Evolutionary conservation across 2,329 filamentous ascomycete genomes (phyloP).

Genomic region (Aaosphaeria pasadenensis): DNA sequence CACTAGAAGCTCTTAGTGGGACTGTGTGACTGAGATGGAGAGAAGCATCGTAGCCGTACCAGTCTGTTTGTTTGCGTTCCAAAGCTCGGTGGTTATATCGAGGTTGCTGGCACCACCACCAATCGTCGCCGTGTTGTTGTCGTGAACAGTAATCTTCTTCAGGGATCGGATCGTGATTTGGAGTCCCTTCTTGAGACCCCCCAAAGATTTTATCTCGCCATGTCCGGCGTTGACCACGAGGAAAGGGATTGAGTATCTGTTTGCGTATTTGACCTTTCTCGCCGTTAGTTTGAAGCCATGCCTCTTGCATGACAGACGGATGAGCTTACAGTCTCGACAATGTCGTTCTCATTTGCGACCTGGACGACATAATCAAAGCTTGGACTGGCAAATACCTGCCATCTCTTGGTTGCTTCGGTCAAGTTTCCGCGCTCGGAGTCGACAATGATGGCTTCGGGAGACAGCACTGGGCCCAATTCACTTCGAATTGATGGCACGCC

Average conservation of each 20-base stretch:
- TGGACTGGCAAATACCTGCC: neutral
- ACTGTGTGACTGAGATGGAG: neutral
- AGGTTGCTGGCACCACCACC: neutral
- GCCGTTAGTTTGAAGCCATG: neutral
- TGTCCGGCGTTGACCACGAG: neutral
- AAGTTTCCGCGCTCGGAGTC: neutral
- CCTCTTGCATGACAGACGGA: neutral
- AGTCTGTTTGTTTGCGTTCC: neutral
- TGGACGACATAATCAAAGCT: neutral
- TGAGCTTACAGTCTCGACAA: neutral
- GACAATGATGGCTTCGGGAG: neutral
- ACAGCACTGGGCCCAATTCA: neutral
- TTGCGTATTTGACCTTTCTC: neutral
- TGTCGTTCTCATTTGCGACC: neutral
- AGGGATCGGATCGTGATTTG: neutral
- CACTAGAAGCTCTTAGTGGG: constrained; percentile 3
- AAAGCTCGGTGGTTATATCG: neutral
- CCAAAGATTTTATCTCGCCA: neutral
- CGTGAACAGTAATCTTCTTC: neutral
- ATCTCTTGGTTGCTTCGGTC: neutral
- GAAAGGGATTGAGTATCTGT: neutral
- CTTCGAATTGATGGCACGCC: neutral
- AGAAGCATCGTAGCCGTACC: neutral
- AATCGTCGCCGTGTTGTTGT: neutral
- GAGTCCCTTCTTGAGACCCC: neutral